Percentiles rank a stretch among this genome's conserved stretches.
phyloP scores from a whole-genome alignment of 2,329 filamentous ascomycete genomes.

The Cladosporium sp. region DNA sequence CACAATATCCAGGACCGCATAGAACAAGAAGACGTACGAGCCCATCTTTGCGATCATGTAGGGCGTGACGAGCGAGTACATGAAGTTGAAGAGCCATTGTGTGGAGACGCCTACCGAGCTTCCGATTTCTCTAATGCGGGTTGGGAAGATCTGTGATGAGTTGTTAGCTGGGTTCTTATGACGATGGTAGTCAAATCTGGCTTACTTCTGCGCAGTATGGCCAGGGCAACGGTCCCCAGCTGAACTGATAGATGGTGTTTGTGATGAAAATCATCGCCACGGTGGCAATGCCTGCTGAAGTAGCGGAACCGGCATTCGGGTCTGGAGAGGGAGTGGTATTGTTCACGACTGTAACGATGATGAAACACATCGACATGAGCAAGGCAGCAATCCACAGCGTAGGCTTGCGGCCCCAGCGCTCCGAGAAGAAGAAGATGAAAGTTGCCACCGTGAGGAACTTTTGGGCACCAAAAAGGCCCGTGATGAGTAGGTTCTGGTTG shows the following conservation, averaged over 20 bases:
- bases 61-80: conserved; percentile 52
- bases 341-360: conserved; percentile 39
- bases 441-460: conserved; percentile 54
- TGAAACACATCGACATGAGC: conserved; percentile 41
- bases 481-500: conserved; percentile 51
- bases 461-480: conserved; percentile 56
- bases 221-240: conserved; percentile 58
- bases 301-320: conserved; percentile 30
- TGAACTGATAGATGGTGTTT: conserved; percentile 56
- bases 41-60: conserved; percentile 56
- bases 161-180: background rate
- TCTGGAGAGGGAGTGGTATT: conserved; percentile 34
- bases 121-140: conserved; percentile 53
- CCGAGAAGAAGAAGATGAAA: conserved; percentile 56
- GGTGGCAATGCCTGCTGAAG: conserved; percentile 51
- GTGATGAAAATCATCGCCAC: conserved; percentile 59
- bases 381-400: conserved; percentile 33
- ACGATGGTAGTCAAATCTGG: conserved; percentile 32
- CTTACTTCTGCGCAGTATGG: conserved; percentile 42
- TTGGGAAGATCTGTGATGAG: conserved; percentile 54
- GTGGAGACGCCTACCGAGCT: conserved; percentile 54
- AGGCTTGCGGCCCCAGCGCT: conserved; percentile 47
- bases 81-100: conserved; percentile 57
- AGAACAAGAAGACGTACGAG: conserved; percentile 49
- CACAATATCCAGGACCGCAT: conserved; percentile 49